Evolutionary conservation across 208 protist species (phyloP).

Genomic region (Naegleria gruberi): DNA sequence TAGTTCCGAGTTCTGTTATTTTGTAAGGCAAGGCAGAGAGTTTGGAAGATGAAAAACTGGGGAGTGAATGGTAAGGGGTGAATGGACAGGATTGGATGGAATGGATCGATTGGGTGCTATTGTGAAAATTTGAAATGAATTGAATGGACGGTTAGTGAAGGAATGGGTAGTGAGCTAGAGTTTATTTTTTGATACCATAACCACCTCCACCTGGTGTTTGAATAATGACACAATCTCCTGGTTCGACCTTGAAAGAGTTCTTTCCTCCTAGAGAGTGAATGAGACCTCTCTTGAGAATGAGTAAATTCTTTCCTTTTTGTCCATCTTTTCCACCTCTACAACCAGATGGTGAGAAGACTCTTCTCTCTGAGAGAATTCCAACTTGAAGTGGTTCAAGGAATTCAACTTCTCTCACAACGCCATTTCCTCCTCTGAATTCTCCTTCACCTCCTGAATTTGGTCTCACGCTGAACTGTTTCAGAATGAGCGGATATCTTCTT

Average conservation of each 20-base stretch:
- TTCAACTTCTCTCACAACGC: constrained; percentile 75
- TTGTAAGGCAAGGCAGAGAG: no score
- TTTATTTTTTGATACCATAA: no score
- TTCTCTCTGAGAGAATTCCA: constrained; percentile 77
- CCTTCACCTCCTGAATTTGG: constrained; percentile 66
- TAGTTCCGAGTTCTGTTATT: no score
- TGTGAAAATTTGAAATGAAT: no score
- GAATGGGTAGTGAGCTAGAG: no score
- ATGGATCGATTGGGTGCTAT: no score
- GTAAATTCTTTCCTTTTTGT: constrained; percentile 49
- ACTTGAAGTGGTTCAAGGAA: constrained; percentile 53
- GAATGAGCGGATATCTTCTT: constrained; percentile 77
- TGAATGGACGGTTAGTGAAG: no score
- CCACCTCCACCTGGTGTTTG: constrained; percentile 63
- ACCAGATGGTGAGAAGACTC: constrained; percentile 66
- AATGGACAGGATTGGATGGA: no score
- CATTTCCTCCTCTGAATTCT: constrained; percentile 70
- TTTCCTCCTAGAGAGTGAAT: constrained; percentile 52
- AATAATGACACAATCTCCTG: constrained; percentile 51
- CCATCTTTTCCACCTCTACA: constrained; percentile 65
- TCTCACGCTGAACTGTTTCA: constrained; percentile 68
- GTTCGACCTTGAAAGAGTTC: constrained; percentile 35
- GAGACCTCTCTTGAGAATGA: constrained; percentile 32
- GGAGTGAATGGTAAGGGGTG: no score
- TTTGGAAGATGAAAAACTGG: no score